Percentiles rank a stretch among this genome's conserved stretches.
These are phyloP conservation scores for Houttuynia cordata DNA, from an alignment of 164 flowering plant genomes.

Conservation along the genomic window DNA sequence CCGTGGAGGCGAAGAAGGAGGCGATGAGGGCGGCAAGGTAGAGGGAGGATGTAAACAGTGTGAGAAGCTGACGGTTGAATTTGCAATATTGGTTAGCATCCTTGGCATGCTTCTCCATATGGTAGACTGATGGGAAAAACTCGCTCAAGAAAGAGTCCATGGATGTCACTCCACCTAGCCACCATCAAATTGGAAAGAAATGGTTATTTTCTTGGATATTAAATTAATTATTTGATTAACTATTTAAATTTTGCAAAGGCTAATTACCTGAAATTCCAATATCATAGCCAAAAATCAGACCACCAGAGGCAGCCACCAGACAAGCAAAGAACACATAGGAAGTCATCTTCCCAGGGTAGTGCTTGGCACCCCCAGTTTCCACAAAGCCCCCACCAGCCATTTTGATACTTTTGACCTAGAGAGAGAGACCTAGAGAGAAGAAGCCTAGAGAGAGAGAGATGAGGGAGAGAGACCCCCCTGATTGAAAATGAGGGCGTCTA, in stretches of 20 bases:
- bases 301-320: slow-evolving; percentile 25
- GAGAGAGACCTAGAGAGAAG: too few species aligned
- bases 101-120: too few species aligned
- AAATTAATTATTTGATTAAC: too few species aligned
- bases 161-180: slow-evolving; percentile 21
- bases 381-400: slow-evolving; percentile 21
- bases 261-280: slow-evolving; percentile 19
- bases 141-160: slow-evolving; percentile 19
- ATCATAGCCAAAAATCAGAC: slow-evolving; percentile 29
- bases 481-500: too few species aligned
- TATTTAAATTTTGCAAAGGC: too few species aligned
- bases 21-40: not conserved
- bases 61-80: not conserved
- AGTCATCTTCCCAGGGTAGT: slow-evolving; percentile 15
- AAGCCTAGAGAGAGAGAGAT: too few species aligned
- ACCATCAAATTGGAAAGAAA: too few species aligned
- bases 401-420: too few species aligned
- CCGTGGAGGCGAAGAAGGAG: too few species aligned
- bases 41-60: too few species aligned
- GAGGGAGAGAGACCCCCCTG: too few species aligned
- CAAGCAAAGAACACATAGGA: slow-evolving; percentile 16
- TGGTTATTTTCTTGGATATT: too few species aligned
- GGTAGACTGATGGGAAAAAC: slow-evolving; percentile 15
- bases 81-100: slow-evolving; percentile 9
- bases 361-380: slow-evolving; percentile 5